Base-by-base conservation (phyloP, 2,329 filamentous ascomycete species). In the Verticillium nubilum region DNA sequence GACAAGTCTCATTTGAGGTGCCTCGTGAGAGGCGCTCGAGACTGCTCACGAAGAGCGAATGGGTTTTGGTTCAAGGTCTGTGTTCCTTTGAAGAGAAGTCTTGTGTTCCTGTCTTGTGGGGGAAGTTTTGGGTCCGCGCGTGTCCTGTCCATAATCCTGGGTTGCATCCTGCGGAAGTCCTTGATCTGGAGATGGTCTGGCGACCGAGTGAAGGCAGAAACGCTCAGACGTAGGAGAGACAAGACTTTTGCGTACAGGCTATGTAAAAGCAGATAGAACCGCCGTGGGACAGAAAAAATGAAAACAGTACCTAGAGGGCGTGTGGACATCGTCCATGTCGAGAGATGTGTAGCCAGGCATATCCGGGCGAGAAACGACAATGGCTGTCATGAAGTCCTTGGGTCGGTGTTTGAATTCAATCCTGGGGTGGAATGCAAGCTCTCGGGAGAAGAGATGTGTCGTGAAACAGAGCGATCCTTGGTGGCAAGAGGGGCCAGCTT, bases 271-370 rank as follows among this genome's bases (percentile, higher is more conserved):
- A 73, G 68, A 76, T 67, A 70, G 70, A 72, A 69, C 69, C 74
- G 73, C 76, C 78, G 74, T 74, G 76, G 70, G 72, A 73, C 67
- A 66, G 71, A 72, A 68, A 72, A 76, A 78, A 73, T 72, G 77
- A 79, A 79, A 79, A 78, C 80, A 83, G 76, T 86, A 86, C 83
- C 83, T 86, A 77, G 81, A 78, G 71, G 84, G 79, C 69, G 80
- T 82, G 71, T 83, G 78, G 74, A 83, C 80, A 74, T 85, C 81
- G 72, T 84, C 81, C 75, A 84, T 78, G 70, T 84, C 81, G 74
- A 79, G 70, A 68, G 78, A 76, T 68, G 76, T 82, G 77, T 77
- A 83, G 74, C 77, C 77, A 71, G 81, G 76, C 81, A 85, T 84
- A 68, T 76, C 77, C 76, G 72, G 73, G 70, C 74, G 77, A 67